Evolutionary conservation across 441 rosid species (phyloP), one percentile per base, ranked within the genome.

Genomic region (Populus hybrid): DNA sequence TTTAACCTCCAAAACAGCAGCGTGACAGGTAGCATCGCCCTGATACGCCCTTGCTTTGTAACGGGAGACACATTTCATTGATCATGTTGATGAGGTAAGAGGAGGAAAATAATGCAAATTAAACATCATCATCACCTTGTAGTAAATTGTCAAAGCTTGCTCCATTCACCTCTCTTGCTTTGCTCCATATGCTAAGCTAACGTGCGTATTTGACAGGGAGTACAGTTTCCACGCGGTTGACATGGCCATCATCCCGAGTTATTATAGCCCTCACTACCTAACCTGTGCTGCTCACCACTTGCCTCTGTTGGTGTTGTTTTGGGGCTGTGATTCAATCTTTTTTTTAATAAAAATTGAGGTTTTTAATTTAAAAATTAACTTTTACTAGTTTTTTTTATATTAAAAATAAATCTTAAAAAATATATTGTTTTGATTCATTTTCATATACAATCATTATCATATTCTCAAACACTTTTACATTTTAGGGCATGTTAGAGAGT

Each of bases 371-470:
- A 28, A 2, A 30, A 32, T 32, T 32, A 32, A 5, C 0, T 0
- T 32, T 32, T 32, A 5, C 1, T 32, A 32, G 6, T 32, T 32
- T 32, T 32, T 32, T 5, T 32, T 32, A 34, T 34, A 34, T 34
- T 34, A 34, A 34, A 34, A 34, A 34, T 34, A 34, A 1, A 6
- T 6, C 6, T 34, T 34, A 5, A 6, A 34, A 34, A 34, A 34
- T 34, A 6, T 34, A 34, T 34, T 6, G 6, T 34, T 34, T 34
- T 6, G 0, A 6, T 34, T 0, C 0, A 34, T 6, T 34, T 34
- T 0, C 1, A 0, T 34, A 6, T 0, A 34, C 1, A 32, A 32
- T 0, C 5, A 0, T 0, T 32, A 32, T 0, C 1, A 5, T 0
- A 32, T 0, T 32, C 34, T 32, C 34, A 32, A 32, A 32, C 0